phyloP scores from a whole-genome alignment of 2,329 filamentous ascomycete genomes.

The Claviceps monticola region DNA sequence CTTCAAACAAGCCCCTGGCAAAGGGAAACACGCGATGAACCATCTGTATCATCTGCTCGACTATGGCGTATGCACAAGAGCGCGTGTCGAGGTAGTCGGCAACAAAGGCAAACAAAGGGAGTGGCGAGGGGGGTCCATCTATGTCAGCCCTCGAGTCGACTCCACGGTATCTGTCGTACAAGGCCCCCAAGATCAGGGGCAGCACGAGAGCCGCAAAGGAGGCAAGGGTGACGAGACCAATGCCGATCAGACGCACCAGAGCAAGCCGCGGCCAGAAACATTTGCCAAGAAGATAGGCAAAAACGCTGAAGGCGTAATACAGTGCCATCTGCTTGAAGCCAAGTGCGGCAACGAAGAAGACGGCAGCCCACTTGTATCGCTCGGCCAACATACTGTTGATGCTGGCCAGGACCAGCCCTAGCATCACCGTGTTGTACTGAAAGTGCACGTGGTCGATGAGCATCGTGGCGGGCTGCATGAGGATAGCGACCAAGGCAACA shows the following conservation, averaged over 20 bases:
- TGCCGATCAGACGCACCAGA: conserved; percentile 53
- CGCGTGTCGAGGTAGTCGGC: conserved; percentile 45
- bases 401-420: conserved; percentile 74
- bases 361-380: conserved; percentile 71
- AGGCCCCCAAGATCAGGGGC: conserved; percentile 58
- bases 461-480: conserved; percentile 84
- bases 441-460: conserved; percentile 93
- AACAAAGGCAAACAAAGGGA: conserved; percentile 48
- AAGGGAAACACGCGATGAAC: conserved; percentile 94
- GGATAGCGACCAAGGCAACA: conserved; percentile 73
- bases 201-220: conserved; percentile 65
- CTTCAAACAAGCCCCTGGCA: conserved; percentile 88
- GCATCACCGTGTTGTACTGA: conserved; percentile 98
- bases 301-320: conserved; percentile 89
- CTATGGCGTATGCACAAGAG: conserved; percentile 57
- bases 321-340: conserved; percentile 99
- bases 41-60: conserved; percentile 70
- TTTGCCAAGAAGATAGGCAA: conserved; percentile 77
- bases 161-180: conserved; percentile 54
- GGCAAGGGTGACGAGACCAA: conserved; percentile 56
- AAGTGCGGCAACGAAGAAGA: conserved; percentile 88
- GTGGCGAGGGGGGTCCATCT: conserved; percentile 42
- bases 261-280: conserved; percentile 67
- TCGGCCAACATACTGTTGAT: conserved; percentile 82
- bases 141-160: conserved; percentile 43